Percentiles rank a stretch among this genome's conserved stretches.
Conservation (phyloP, 148 eudicot genomes). For the Pharnaceum exiguum region DNA sequence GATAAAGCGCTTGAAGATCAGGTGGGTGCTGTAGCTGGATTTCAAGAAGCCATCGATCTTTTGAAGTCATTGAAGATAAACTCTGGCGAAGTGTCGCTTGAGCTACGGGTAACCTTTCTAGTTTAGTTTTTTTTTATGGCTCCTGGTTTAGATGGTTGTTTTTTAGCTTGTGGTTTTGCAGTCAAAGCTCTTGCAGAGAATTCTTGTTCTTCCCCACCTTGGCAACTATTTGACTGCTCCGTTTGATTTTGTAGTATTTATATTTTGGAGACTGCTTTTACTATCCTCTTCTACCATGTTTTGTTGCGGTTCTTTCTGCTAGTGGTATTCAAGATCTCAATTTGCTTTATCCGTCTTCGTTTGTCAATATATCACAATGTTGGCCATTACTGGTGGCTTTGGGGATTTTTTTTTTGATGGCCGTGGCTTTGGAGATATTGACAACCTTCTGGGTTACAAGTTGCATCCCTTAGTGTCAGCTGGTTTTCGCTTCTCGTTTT, state of each 20-base stretch:
- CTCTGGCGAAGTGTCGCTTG: conserved; percentile 57
- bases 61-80: conserved; percentile 53
- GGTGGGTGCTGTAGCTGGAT: conserved; percentile 57
- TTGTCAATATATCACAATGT: too few relatives aligned
- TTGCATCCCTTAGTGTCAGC: not conserved
- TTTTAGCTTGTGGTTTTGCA: conserved; percentile 3
- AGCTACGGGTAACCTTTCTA: conserved; percentile 63
- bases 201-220: too few relatives aligned
- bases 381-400: too few relatives aligned
- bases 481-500: too few relatives aligned
- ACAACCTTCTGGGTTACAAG: not conserved
- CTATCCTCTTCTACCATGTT: too few relatives aligned
- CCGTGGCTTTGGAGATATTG: not conserved
- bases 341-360: not conserved
- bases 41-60: conserved; percentile 63
- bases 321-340: not conserved
- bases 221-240: not conserved
- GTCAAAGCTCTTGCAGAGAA: not conserved
- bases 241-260: too few relatives aligned
- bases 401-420: not conserved
- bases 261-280: too few relatives aligned
- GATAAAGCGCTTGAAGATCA: conserved; percentile 82
- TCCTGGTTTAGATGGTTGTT: not conserved
- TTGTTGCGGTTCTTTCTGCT: not conserved
- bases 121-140: not conserved